phyloP scores from a whole-genome alignment of 2,329 filamentous ascomycete species.

The Sporothrix globosa region DNA sequence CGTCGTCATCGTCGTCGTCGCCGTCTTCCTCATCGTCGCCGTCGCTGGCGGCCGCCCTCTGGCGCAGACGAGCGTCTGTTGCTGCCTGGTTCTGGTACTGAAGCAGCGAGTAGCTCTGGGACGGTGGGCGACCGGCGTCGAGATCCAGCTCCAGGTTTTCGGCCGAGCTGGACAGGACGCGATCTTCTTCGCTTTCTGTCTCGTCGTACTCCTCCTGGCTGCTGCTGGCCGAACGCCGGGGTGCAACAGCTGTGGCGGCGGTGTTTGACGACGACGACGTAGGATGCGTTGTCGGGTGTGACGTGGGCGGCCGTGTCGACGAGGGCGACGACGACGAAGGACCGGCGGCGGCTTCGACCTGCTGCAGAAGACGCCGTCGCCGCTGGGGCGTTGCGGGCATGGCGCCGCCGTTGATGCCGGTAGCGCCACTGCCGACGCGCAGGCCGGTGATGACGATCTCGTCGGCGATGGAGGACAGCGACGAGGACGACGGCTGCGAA shows the following conservation, averaged over 20 bases:
- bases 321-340: not conserved
- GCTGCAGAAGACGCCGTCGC: conserved; percentile 55
- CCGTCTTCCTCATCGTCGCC: conserved; percentile 41
- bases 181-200: conserved; percentile 87
- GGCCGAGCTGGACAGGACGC: conserved; percentile 61
- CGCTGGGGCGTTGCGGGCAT: conserved; percentile 54
- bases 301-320: not conserved
- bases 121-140: conserved; percentile 45
- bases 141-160: conserved; percentile 49
- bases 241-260: conserved; percentile 43
- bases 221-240: conserved; percentile 55
- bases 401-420: conserved; percentile 48
- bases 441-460: conserved; percentile 91
- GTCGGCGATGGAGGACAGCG: conserved; percentile 80
- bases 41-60: conserved; percentile 44
- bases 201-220: conserved; percentile 96
- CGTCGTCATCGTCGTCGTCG: conserved; percentile 53
- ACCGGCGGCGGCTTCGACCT: conserved; percentile 36
- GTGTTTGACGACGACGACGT: not conserved
- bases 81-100: conserved; percentile 30
- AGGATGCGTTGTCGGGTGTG: not conserved
- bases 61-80: conserved; percentile 19
- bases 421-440: conserved; percentile 67
- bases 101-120: conserved; percentile 33
- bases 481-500: conserved; percentile 91